These are phyloP conservation scores for Saccharomyces hybrid DNA, from an alignment of 1,139 yeast species.

Conservation along the genomic window DNA sequence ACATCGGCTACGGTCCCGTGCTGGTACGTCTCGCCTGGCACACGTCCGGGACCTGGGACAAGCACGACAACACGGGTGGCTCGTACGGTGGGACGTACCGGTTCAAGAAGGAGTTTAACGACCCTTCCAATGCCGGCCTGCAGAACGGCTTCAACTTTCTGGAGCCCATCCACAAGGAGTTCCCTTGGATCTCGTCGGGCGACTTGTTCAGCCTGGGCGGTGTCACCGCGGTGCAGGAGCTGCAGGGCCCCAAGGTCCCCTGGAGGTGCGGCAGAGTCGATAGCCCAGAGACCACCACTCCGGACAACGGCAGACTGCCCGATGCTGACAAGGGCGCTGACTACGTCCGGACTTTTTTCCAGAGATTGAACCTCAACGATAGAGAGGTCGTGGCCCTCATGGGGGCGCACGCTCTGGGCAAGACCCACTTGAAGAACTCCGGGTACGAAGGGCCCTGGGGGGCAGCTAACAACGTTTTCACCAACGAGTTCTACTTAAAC, in stretches of 20 bases:
- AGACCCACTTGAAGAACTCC: slow-evolving; percentile 56
- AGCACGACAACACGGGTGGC: slow-evolving; percentile 59
- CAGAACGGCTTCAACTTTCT: slow-evolving; percentile 59
- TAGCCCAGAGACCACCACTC: slow-evolving; percentile 39
- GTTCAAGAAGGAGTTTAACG: slow-evolving; percentile 53
- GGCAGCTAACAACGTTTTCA: slow-evolving; percentile 74
- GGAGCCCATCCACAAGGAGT: slow-evolving; percentile 46
- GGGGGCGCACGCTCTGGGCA: slow-evolving; percentile 85
- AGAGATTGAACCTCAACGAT: slow-evolving; percentile 70
- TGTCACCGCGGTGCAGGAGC: slow-evolving; percentile 76
- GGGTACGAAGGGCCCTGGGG: slow-evolving; percentile 97
- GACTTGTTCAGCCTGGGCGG: slow-evolving; percentile 87
- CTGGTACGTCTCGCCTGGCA: slow-evolving; percentile 73
- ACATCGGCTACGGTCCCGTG: slow-evolving; percentile 62
- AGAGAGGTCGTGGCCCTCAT: slow-evolving; percentile 78
- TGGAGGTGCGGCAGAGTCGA: slow-evolving; percentile 85
- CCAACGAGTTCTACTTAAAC: slow-evolving; percentile 67
- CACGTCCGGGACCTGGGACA: slow-evolving; percentile 60
- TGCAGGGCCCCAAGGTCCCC: slow-evolving; percentile 75
- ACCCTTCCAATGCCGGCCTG: slow-evolving; percentile 72
- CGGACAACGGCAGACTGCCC: slow-evolving; percentile 71
- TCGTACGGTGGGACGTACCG: slow-evolving; percentile 82
- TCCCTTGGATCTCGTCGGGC: slow-evolving; percentile 78
- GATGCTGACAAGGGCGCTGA: slow-evolving; percentile 66
- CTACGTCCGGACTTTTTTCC: slow-evolving; percentile 61